Conservation (phyloP, 768 basidiomycete species). For the Daedaleopsis sinensis region DNA sequence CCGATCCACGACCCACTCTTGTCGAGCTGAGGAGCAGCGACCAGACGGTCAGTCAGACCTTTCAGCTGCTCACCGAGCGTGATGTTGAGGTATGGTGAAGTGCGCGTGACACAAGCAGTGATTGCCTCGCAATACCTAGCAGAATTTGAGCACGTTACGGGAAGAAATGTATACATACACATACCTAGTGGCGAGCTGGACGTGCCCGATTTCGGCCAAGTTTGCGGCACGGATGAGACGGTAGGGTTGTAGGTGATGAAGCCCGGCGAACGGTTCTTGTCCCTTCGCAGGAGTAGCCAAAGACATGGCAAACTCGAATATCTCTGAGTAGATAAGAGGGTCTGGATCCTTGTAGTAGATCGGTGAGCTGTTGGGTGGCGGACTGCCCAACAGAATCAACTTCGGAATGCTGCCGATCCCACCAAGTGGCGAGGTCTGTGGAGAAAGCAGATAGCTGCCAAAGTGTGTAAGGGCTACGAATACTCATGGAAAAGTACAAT, state of each 20-base stretch:
- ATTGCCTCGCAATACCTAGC: slow-evolving; percentile 93
- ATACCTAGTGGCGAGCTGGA: slow-evolving; percentile 76
- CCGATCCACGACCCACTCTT: slow-evolving; percentile 86
- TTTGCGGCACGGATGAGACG: slow-evolving; percentile 75
- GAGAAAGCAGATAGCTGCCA: slow-evolving; percentile 81
- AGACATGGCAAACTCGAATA: slow-evolving; percentile 88
- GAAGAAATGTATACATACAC: slow-evolving; percentile 3
- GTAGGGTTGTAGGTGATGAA: slow-evolving; percentile 88
- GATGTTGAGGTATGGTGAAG: slow-evolving; percentile 68
- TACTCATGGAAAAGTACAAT: background rate
- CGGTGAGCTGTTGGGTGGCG: slow-evolving; percentile 42
- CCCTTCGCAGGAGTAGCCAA: slow-evolving; percentile 75
- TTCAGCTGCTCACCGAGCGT: slow-evolving; percentile 74
- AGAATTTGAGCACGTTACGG: background rate
- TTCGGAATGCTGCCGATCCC: slow-evolving; percentile 71
- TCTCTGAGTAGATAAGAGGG: slow-evolving; percentile 83
- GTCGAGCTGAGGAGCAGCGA: slow-evolving; percentile 71
- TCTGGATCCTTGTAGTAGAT: slow-evolving; percentile 70
- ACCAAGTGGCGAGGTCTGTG: slow-evolving; percentile 74
- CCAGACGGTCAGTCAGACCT: slow-evolving; percentile 76
- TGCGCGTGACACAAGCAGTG: slow-evolving; percentile 59
- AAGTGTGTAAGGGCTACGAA: background rate
- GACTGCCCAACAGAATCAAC: slow-evolving; percentile 74
- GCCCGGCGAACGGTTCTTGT: slow-evolving; percentile 80
- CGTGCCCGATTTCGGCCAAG: slow-evolving; percentile 82